Percentiles rank a stretch among this genome's conserved stretches.
Conservation (phyloP, 805 yeast species). For the Candida tibetensis region DNA sequence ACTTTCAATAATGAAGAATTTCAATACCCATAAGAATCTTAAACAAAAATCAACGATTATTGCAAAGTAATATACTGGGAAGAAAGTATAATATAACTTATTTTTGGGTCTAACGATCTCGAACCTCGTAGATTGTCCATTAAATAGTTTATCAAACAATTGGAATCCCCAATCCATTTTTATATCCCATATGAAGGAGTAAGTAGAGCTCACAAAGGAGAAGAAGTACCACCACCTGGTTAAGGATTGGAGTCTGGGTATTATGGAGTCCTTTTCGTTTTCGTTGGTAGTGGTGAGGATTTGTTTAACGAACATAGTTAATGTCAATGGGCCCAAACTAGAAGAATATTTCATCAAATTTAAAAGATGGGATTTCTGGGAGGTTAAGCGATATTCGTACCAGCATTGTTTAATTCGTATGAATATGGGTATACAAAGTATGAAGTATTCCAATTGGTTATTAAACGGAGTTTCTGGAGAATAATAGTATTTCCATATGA, state of each 20-base stretch:
- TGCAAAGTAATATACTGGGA: conserved; percentile 51
- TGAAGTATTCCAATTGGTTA: conserved; percentile 27
- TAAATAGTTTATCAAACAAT: conserved; percentile 39
- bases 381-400: conserved; percentile 56
- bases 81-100: neutral
- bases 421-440: conserved; percentile 56
- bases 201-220: conserved; percentile 62
- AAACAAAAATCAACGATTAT: conserved; percentile 59
- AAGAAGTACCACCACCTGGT: conserved; percentile 44
- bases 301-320: conserved; percentile 25
- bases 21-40: conserved; percentile 75
- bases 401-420: conserved; percentile 82
- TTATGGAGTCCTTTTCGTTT: conserved; percentile 11
- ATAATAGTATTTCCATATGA: conserved; percentile 44
- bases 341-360: conserved; percentile 76
- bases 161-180: conserved; percentile 83
- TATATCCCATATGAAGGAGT: conserved; percentile 87
- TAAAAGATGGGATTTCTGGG: conserved; percentile 54
- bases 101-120: conserved; percentile 1
- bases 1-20: conserved; percentile 40
- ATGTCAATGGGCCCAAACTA: conserved; percentile 43
- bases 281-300: conserved; percentile 7
- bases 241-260: conserved; percentile 17
- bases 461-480: conserved; percentile 31
- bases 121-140: conserved; percentile 1